These are phyloP conservation scores for Trifolium fragiferum DNA, from an alignment of 306 rosid genomes.

Conservation along the genomic window DNA sequence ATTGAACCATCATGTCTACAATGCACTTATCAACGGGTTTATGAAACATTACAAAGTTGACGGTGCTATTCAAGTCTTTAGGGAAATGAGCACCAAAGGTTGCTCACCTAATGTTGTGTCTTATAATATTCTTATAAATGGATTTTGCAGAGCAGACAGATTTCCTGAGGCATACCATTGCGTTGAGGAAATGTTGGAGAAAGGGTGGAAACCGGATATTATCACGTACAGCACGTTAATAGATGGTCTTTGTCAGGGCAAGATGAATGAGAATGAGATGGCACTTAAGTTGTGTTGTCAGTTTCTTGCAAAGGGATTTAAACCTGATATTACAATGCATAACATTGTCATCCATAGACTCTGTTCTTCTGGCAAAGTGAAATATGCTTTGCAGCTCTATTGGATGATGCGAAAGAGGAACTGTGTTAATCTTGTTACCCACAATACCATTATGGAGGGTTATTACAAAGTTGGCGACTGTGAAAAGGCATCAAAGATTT, in stretches of 20 bases:
- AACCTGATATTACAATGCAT: constrained; percentile 73
- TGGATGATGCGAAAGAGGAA: constrained; percentile 56
- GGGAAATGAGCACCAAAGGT: constrained; percentile 63
- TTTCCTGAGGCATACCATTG: constrained; percentile 67
- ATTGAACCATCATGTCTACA: constrained; percentile 66
- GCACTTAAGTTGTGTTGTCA: constrained; percentile 73
- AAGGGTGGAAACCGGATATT: constrained; percentile 77
- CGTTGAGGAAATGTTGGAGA: constrained; percentile 74
- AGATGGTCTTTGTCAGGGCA: constrained; percentile 71
- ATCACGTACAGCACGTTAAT: constrained; percentile 77
- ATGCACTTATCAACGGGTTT: constrained; percentile 73
- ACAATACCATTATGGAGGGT: constrained; percentile 92
- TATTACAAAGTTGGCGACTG: constrained; percentile 73
- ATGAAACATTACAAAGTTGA: constrained; percentile 68
- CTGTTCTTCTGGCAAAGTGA: constrained; percentile 72
- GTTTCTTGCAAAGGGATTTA: constrained; percentile 57
- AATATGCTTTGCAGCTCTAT: constrained; percentile 71
- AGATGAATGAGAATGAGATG: constrained; percentile 61
- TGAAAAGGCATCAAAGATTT: constrained; percentile 64
- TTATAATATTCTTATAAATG: constrained; percentile 80
- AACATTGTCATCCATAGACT: constrained; percentile 86
- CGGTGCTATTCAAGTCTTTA: constrained; percentile 57
- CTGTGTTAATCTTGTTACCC: constrained; percentile 70
- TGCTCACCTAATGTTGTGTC: constrained; percentile 75
- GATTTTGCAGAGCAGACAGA: constrained; percentile 72